A percentile compares a stretch with the other conserved stretches of the same genome.
Conservation (phyloP, 129 eudicot species). For the Lactuca sativa region DNA sequence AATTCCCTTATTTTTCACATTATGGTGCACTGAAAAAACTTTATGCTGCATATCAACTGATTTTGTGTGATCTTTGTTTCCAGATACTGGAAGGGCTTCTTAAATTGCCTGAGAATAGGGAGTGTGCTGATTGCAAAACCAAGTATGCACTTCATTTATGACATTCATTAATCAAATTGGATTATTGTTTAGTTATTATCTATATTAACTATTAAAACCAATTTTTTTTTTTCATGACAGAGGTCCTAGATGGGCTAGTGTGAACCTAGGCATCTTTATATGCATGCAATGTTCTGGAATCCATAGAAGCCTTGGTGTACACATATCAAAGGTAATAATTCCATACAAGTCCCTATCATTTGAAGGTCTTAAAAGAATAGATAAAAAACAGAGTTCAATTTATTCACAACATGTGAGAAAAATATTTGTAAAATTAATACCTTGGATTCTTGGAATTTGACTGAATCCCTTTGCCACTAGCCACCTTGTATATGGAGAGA, state of each 20-base stretch:
- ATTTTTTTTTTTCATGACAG: constrained; percentile 38
- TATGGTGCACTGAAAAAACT: background rate
- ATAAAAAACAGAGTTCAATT: too few species aligned
- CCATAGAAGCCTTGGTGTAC: constrained; percentile 98
- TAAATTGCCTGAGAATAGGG: constrained; percentile 93
- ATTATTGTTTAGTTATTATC: constrained; percentile 7
- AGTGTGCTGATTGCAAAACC: constrained; percentile 96
- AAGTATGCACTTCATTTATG: constrained; percentile 53
- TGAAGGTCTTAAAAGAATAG: too few species aligned
- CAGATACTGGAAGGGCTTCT: constrained; percentile 95
- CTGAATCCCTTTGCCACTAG: too few species aligned
- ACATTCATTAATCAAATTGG: background rate
- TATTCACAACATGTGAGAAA: too few species aligned
- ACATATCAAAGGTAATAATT: constrained; percentile 82
- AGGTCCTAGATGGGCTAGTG: constrained; percentile 99
- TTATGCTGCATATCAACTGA: constrained; percentile 6
- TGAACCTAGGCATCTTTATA: constrained; percentile 90
- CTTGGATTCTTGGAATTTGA: too few species aligned
- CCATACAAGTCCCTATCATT: constrained; percentile 2
- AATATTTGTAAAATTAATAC: too few species aligned
- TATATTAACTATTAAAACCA: constrained; percentile 14
- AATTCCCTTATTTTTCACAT: background rate
- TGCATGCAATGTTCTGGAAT: constrained; percentile 99
- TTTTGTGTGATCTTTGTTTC: constrained; percentile 22
- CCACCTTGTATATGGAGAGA: background rate